Evolutionary conservation across 257 asterid genomes (phyloP).

Genomic region (Haberlea rhodopensis): DNA sequence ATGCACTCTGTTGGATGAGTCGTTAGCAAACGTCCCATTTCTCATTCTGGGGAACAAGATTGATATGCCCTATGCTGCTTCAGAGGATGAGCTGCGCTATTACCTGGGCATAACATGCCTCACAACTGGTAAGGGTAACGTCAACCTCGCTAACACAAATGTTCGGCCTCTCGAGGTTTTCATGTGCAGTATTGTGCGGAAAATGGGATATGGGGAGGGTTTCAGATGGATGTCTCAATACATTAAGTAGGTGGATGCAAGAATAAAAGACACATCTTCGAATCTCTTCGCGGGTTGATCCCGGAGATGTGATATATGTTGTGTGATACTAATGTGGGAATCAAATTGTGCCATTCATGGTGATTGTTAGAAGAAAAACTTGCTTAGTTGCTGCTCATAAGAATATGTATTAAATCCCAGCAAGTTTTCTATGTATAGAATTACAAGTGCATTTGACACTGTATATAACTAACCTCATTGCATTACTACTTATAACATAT

Average conservation of each 20-base stretch:
- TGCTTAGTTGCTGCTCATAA: too few relatives aligned
- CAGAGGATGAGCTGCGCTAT: constrained; percentile 42
- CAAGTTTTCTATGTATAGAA: too few relatives aligned
- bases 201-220: constrained; percentile 62
- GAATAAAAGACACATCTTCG: neutral
- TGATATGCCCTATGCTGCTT: constrained; percentile 43
- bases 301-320: too few relatives aligned
- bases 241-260: constrained; percentile 29
- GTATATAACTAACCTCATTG: too few relatives aligned
- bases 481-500: too few relatives aligned
- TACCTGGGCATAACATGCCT: constrained; percentile 40
- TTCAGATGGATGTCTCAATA: constrained; percentile 49
- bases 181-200: constrained; percentile 57
- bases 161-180: constrained; percentile 45
- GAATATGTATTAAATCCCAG: too few relatives aligned
- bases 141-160: constrained; percentile 22
- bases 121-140: constrained; percentile 45
- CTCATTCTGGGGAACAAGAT: constrained; percentile 52
- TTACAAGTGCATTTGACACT: too few relatives aligned
- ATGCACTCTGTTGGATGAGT: constrained; percentile 43
- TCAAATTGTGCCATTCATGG: too few relatives aligned
- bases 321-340: too few relatives aligned
- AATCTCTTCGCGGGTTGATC: too few relatives aligned
- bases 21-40: constrained; percentile 40
- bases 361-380: too few relatives aligned